phyloP scores from a whole-genome alignment of 1,284 basidiomycete species.

The Cryptococcus amylolentus region DNA sequence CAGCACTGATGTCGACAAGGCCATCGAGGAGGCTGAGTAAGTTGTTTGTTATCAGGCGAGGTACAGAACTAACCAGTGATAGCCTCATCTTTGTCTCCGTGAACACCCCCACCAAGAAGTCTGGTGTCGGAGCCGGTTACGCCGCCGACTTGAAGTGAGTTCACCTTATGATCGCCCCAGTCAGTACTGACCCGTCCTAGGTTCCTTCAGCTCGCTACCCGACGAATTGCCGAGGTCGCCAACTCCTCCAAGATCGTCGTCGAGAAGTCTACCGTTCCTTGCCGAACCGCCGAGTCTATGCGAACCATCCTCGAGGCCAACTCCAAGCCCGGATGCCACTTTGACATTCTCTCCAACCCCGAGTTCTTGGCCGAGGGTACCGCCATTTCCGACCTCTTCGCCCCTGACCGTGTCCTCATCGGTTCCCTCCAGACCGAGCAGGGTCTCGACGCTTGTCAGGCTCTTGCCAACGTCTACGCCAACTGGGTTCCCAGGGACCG shows the following conservation, averaged over 20 bases:
- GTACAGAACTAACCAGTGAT: neutral
- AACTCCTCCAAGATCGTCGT: conserved; percentile 95
- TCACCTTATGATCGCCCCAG: neutral
- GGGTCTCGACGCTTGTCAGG: conserved; percentile 73
- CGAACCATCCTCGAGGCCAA: conserved; percentile 98
- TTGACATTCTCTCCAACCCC: conserved; percentile 98
- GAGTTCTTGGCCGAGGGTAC: conserved; percentile 98
- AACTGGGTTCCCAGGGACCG: conserved; percentile 88
- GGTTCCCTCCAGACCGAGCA: conserved; percentile 86
- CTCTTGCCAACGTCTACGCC: conserved; percentile 77
- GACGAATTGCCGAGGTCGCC: conserved; percentile 89
- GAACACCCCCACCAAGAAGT: conserved; percentile 98
- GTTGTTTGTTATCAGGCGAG: conserved; percentile 10
- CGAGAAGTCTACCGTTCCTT: conserved; percentile 98
- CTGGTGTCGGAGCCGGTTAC: conserved; percentile 92
- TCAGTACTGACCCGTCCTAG: conserved; percentile 50
- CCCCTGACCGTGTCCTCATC: conserved; percentile 93
- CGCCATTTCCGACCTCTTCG: conserved; percentile 82
- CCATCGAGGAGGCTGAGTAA: conserved; percentile 81
- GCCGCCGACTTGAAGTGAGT: conserved; percentile 94
- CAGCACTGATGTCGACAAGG: conserved; percentile 90
- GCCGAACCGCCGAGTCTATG: conserved; percentile 96
- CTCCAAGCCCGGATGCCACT: conserved; percentile 82
- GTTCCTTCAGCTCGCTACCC: conserved; percentile 94
- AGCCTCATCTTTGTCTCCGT: conserved; percentile 58